Evolutionary conservation across 2,329 filamentous ascomycete genomes (phyloP).

Genomic region (Pseudocercospora macadamiae): DNA sequence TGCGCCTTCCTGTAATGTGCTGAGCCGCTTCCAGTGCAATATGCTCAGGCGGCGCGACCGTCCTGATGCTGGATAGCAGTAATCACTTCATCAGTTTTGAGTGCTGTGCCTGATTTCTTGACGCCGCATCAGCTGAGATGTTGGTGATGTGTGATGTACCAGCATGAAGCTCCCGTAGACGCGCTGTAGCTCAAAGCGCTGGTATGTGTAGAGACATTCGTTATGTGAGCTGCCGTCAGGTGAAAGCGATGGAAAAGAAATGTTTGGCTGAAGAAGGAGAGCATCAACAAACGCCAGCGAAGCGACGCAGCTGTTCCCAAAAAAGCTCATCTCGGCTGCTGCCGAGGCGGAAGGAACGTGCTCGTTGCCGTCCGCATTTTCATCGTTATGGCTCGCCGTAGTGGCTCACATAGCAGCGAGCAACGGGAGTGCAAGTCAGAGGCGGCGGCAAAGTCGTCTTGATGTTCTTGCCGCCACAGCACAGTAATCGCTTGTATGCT

Average conservation of each 20-base stretch:
- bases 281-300: background rate
- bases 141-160: background rate
- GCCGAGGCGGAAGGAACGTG: background rate
- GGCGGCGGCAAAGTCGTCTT: constrained; percentile 5
- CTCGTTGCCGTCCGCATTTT: background rate
- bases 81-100: too few species aligned
- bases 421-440: background rate
- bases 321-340: background rate
- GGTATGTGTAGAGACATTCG: background rate
- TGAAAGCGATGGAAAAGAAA: background rate
- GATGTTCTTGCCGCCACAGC: background rate
- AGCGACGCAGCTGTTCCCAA: constrained; percentile 1
- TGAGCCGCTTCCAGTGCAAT: background rate
- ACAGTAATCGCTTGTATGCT: background rate
- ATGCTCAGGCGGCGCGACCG: too few species aligned
- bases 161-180: background rate
- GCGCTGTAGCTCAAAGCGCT: background rate
- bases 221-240: background rate
- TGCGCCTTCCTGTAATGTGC: background rate
- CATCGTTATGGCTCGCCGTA: background rate
- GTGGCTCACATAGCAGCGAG: too few species aligned
- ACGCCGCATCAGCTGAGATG: constrained; percentile 2
- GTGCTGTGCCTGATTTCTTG: background rate
- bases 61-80: too few species aligned
- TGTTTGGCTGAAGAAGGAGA: background rate